Conservation (phyloP, 2,329 filamentous ascomycete genomes). For the Lasiodiplodia sp. region DNA sequence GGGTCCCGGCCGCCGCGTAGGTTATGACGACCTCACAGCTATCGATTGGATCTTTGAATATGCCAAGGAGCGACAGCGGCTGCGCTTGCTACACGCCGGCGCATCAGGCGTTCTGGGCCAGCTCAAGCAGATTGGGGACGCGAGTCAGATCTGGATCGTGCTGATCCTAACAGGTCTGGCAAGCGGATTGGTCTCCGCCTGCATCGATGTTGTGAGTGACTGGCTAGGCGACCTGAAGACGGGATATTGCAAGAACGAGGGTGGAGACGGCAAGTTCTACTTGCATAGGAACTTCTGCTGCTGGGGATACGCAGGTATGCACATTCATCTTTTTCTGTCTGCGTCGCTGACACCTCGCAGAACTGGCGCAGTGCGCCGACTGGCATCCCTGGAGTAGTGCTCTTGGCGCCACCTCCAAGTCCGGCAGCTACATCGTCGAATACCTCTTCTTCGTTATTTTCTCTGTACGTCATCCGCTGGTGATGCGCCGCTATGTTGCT, state of each 20-base stretch:
- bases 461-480: conserved; percentile 65
- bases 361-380: conserved; percentile 79
- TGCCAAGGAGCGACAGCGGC: conserved; percentile 88
- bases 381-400: conserved; percentile 88
- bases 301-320: conserved; percentile 77
- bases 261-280: conserved; percentile 87
- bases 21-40: conserved; percentile 94
- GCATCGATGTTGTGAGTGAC: conserved; percentile 87
- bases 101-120: conserved; percentile 74
- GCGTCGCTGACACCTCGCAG: conserved; percentile 44
- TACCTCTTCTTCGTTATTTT: conserved; percentile 88
- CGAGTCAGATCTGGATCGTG: conserved; percentile 90
- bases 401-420: conserved; percentile 69
- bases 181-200: conserved; percentile 83
- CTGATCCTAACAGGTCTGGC: conserved; percentile 84
- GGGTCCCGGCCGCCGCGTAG: conserved; percentile 86
- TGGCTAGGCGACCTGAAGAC: conserved; percentile 94
- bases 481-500: conserved; percentile 32
- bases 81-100: conserved; percentile 76
- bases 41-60: conserved; percentile 99
- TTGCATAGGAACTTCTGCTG: conserved; percentile 93
- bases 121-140: conserved; percentile 76
- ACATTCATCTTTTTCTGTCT: neutral
- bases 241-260: conserved; percentile 80
- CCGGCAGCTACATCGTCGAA: conserved; percentile 81